Percentiles rank a stretch among this genome's conserved stretches.
These are phyloP conservation scores for Naematelia encephala DNA, from an alignment of 768 basidiomycete genomes.

Conservation along the genomic window DNA sequence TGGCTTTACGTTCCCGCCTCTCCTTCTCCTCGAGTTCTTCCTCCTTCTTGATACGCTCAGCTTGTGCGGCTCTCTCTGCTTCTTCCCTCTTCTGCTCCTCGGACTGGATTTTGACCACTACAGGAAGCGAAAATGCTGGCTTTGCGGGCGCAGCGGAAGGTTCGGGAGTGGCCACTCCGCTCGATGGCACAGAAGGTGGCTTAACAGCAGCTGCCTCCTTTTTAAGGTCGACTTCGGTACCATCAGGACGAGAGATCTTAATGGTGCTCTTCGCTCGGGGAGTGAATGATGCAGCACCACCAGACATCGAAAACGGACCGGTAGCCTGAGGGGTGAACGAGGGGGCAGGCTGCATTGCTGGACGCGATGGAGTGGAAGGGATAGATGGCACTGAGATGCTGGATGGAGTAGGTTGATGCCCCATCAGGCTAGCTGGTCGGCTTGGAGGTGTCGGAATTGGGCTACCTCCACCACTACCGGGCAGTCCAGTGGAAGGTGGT, in stretches of 20 bases:
- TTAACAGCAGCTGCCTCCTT: slow-evolving; percentile 55
- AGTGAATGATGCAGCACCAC: slow-evolving; percentile 51
- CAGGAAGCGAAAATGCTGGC: slow-evolving; percentile 34
- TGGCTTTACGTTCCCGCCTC: slow-evolving; percentile 53
- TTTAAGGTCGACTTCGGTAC: slow-evolving; percentile 55
- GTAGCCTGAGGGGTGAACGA: slow-evolving; percentile 22
- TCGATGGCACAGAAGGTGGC: slow-evolving; percentile 30
- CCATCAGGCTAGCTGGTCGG: slow-evolving; percentile 31
- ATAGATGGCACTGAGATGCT: slow-evolving; percentile 17
- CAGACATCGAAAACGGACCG: slow-evolving; percentile 28
- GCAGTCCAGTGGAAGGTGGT: slow-evolving; percentile 23
- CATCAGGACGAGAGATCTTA: slow-evolving; percentile 53
- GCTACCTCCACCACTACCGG: slow-evolving; percentile 29
- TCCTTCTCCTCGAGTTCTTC: slow-evolving; percentile 48
- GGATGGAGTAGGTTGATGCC: slow-evolving; percentile 29
- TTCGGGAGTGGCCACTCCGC: slow-evolving; percentile 42
- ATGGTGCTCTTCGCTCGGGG: slow-evolving; percentile 44
- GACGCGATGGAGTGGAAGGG: slow-evolving; percentile 33
- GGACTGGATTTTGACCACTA: slow-evolving; percentile 45
- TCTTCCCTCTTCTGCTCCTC: slow-evolving; percentile 43
- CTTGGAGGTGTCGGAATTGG: slow-evolving; percentile 36
- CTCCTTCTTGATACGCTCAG: slow-evolving; percentile 31
- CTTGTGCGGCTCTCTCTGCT: slow-evolving; percentile 34
- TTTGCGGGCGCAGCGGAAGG: slow-evolving; percentile 51
- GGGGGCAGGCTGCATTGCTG: slow-evolving; percentile 26